A percentile compares a stretch with the other conserved stretches of the same genome.
These are phyloP conservation scores for Vaccinium myrtillus DNA, from an alignment of 148 eudicot species.

Conservation along the genomic window DNA sequence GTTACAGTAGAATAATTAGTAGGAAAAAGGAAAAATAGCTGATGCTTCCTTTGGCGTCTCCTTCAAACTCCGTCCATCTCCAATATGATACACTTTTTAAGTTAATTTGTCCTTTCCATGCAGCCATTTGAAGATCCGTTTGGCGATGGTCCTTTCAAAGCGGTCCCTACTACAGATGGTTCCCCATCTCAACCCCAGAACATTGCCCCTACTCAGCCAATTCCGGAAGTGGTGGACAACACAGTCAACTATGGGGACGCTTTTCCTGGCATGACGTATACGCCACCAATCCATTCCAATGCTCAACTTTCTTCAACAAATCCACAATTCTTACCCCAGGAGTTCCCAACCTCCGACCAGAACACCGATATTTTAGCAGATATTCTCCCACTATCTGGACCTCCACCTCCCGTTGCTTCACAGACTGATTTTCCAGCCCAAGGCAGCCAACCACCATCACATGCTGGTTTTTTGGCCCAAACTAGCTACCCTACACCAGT, in stretches of 20 bases:
- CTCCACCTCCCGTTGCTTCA: conserved; percentile 30
- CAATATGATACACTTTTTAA: background rate
- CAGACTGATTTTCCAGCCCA: conserved; percentile 29
- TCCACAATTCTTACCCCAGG: conserved; percentile 29
- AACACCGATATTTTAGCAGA: conserved; percentile 71
- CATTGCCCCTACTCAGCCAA: conserved; percentile 32
- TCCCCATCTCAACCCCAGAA: conserved; percentile 45
- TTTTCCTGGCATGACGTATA: conserved; percentile 26
- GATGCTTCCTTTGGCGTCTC: background rate
- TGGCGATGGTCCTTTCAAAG: conserved; percentile 92
- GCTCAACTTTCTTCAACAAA: conserved; percentile 30
- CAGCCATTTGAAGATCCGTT: conserved; percentile 96
- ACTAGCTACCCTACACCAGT: conserved; percentile 26
- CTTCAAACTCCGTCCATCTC: background rate
- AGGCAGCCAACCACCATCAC: conserved; percentile 19
- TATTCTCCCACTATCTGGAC: conserved; percentile 67
- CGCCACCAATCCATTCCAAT: conserved; percentile 21
- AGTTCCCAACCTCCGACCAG: conserved; percentile 23
- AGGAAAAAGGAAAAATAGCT: background rate
- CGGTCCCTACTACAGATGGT: conserved; percentile 47
- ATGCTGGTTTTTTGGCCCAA: conserved; percentile 30
- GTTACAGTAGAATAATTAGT: conserved; percentile 2
- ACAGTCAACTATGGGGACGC: conserved; percentile 31
- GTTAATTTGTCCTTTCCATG: conserved; percentile 9
- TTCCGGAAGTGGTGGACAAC: conserved; percentile 25